These are phyloP conservation scores for Arachnomyces sp. DNA, from an alignment of 2,329 filamentous ascomycete genomes.

Conservation along the genomic window DNA sequence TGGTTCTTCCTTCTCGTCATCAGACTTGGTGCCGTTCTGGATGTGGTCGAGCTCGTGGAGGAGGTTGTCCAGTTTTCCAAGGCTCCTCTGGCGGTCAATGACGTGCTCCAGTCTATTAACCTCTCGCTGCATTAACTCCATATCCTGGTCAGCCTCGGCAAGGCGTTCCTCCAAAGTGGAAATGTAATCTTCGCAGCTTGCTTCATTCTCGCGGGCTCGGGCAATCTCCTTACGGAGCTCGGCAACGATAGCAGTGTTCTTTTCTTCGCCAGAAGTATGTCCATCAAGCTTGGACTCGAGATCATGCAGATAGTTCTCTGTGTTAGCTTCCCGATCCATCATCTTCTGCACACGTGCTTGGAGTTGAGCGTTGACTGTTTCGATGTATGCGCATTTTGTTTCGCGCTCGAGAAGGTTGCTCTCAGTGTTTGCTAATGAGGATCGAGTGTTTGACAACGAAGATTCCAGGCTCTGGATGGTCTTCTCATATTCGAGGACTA, in stretches of 20 bases:
- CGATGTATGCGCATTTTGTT: slow-evolving; percentile 83
- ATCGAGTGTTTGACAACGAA: slow-evolving; percentile 78
- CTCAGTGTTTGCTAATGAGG: slow-evolving; percentile 75
- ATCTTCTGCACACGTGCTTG: slow-evolving; percentile 87
- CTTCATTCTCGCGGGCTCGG: slow-evolving; percentile 80
- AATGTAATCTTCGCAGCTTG: slow-evolving; percentile 89
- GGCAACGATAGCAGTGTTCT: slow-evolving; percentile 73
- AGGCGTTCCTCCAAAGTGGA: slow-evolving; percentile 91
- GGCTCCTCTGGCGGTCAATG: slow-evolving; percentile 85
- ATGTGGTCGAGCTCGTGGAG: slow-evolving; percentile 75
- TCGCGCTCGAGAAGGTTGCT: slow-evolving; percentile 85
- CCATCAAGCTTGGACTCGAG: slow-evolving; percentile 85
- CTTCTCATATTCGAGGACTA: slow-evolving; percentile 96
- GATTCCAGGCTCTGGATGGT: slow-evolving; percentile 91
- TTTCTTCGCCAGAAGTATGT: slow-evolving; percentile 84
- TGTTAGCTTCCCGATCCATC: slow-evolving; percentile 81
- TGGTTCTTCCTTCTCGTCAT: slow-evolving; percentile 23
- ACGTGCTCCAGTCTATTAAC: slow-evolving; percentile 91
- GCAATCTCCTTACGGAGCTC: slow-evolving; percentile 88
- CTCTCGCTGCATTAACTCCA: slow-evolving; percentile 93
- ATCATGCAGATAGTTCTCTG: slow-evolving; percentile 86
- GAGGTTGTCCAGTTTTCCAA: slow-evolving; percentile 88
- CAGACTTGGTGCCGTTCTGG: slow-evolving; percentile 43
- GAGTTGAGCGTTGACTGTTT: slow-evolving; percentile 84
- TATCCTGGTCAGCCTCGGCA: slow-evolving; percentile 90